A percentile compares a stretch with the other conserved stretches of the same genome.
These are phyloP conservation scores for Rosa persica DNA, from an alignment of 306 rosid genomes.

Conservation along the genomic window DNA sequence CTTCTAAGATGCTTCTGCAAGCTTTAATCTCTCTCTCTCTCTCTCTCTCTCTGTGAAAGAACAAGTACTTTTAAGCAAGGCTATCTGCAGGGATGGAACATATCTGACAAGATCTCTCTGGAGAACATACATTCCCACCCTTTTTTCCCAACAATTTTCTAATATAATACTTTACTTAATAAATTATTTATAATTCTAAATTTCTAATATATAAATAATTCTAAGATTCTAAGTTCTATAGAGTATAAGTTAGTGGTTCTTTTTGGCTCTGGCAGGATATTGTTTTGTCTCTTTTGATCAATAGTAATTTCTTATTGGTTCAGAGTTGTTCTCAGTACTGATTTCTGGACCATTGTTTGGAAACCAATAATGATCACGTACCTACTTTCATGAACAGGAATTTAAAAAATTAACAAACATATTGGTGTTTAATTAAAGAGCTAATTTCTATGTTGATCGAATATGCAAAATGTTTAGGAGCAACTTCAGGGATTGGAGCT, in stretches of 20 bases:
- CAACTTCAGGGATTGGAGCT: slow-evolving; percentile 86
- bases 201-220: background rate
- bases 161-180: background rate
- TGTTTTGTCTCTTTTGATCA: slow-evolving; percentile 39
- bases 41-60: background rate
- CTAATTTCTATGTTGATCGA: background rate
- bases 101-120: slow-evolving; percentile 4
- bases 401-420: background rate
- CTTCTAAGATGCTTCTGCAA: background rate
- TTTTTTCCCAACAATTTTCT: slow-evolving; percentile 1
- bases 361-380: background rate
- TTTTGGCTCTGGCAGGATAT: slow-evolving; percentile 45
- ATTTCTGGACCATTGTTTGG: slow-evolving; percentile 9
- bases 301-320: slow-evolving; percentile 29
- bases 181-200: background rate
- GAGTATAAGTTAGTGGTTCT: slow-evolving; percentile 27
- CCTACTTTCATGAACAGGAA: background rate
- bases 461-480: slow-evolving; percentile 45
- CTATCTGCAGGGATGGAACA: slow-evolving; percentile 1
- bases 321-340: slow-evolving; percentile 23
- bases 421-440: background rate
- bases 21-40: background rate
- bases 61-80: background rate
- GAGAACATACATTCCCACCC: background rate
- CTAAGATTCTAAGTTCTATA: background rate